Conservation (phyloP, 148 eudicot species). For the Camellia sinensis region DNA sequence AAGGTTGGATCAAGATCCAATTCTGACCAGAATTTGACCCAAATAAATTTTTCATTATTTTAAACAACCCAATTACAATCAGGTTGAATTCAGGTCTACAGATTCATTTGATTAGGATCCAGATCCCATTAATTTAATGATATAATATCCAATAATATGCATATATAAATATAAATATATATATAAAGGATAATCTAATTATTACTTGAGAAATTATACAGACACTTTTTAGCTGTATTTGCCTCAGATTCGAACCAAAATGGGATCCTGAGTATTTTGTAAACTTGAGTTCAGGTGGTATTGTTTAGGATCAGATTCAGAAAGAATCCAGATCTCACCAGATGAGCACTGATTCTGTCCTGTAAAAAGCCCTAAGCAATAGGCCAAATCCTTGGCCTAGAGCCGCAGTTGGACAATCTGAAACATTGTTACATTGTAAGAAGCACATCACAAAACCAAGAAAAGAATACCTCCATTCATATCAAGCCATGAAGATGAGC, state of each 20-base stretch:
- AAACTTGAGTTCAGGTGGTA: background rate
- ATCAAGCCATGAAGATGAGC: slow-evolving; percentile 93
- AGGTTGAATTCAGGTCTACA: background rate
- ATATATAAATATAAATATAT: background rate
- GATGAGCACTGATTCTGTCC: background rate
- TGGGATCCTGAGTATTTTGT: background rate
- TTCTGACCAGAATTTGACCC: too few relatives aligned
- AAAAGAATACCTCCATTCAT: slow-evolving; percentile 69
- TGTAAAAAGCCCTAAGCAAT: background rate
- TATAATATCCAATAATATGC: background rate
- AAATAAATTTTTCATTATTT: too few relatives aligned
- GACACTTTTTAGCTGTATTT: too few relatives aligned
- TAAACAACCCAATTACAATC: too few relatives aligned
- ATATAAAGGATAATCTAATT: background rate
- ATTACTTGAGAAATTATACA: too few relatives aligned
- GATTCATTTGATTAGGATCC: background rate
- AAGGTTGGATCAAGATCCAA: background rate
- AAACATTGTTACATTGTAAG: slow-evolving; percentile 10
- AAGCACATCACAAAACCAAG: background rate
- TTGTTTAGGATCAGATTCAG: background rate
- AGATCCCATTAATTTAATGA: background rate
- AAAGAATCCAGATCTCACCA: background rate
- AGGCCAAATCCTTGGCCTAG: background rate
- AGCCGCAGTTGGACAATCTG: background rate
- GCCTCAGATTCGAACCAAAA: background rate